A percentile compares a stretch with the other conserved stretches of the same genome.
Conservation (phyloP, 768 basidiomycete species). For the Russula earlei region DNA sequence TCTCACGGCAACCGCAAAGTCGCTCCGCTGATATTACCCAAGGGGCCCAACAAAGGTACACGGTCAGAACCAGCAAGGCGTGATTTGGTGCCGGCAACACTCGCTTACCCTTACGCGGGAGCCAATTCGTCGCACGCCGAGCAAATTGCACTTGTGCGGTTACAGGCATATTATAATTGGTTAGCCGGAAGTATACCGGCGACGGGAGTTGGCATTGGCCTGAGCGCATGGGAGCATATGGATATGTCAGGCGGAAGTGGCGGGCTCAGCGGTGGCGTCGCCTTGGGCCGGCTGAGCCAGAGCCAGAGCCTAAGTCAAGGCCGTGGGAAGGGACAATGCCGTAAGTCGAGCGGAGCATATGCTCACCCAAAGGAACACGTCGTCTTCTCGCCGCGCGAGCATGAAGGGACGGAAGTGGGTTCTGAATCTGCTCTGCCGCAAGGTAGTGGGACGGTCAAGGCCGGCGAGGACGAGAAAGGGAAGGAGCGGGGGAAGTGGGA, state of each 20-base stretch:
- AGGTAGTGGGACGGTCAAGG: background rate
- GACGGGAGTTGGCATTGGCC: background rate
- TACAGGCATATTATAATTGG: conserved; percentile 11
- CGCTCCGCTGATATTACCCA: background rate
- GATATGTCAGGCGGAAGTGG: conserved; percentile 12
- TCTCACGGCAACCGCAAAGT: conserved; percentile 11
- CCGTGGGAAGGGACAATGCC: conserved; percentile 9
- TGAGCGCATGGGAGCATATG: conserved; percentile 11
- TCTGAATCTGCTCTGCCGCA: background rate
- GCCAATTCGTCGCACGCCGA: conserved; percentile 2
- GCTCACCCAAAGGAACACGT: conserved; percentile 18
- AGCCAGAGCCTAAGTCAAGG: background rate
- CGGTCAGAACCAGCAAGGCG: background rate
- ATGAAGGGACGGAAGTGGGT: conserved; percentile 1
- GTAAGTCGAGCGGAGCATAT: conserved; percentile 7
- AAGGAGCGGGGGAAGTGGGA: conserved; percentile 7
- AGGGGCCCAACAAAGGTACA: background rate
- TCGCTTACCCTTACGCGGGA: conserved; percentile 2
- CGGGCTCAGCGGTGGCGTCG: conserved; percentile 16
- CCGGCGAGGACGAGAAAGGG: background rate
- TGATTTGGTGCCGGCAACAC: background rate
- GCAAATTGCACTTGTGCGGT: conserved; percentile 1
- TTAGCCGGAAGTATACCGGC: background rate
- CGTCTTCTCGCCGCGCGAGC: conserved; percentile 12
- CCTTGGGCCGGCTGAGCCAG: conserved; percentile 4